Base-by-base conservation (phyloP, 371 early-diverging fungal species). In the Mucor indicus region DNA sequence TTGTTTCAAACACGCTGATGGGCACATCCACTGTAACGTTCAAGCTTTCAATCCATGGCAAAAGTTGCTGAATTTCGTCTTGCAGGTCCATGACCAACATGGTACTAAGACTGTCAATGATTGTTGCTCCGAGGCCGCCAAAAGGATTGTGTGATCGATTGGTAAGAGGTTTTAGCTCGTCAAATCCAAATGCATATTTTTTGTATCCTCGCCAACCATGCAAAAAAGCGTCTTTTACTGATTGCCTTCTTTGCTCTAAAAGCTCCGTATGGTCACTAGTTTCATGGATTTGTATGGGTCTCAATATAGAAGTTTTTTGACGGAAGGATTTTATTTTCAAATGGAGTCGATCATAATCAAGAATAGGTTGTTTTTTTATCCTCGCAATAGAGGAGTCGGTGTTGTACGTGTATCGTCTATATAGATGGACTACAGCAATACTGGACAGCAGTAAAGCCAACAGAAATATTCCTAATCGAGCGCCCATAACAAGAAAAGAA, bases 41-140 rank as follows among this genome's bases (percentile, higher is more conserved):
- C 24, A 83, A 64, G 7, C 70, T 46, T 2, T 38, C 54, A 22
- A 93, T 78, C 53, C 69, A 72, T 3, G 73, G 65, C 32, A 81
- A 54, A 6, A 87, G 85, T 37, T 76, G 77, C n/a, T 72, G 61
- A 55, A 87, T 89, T 58, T 89, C 90, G 8, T 81, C 75, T 21
- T 72, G 58, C 50, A 90, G 55, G n/a, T 77, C 88, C 89, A 94
- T 86, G 19, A 95, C 65, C 30, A 73, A 70, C 48, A 91, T 63
- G 0, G 94, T 92, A 49, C 89, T 89, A 15, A 95, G 69, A 10
- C 88, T 57, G 54, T 95, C 95, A 13, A 94, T 75, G 57, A 91
- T 61, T 0, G 90, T 91, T 9, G 79, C 79, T 55, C 85, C 56
- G 80, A 84, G 74, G 53, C 75, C 89, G 31, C 88, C 89, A 72